Base-by-base conservation (phyloP, 177 flowering plant genomes). In the Vitis hybrid region DNA sequence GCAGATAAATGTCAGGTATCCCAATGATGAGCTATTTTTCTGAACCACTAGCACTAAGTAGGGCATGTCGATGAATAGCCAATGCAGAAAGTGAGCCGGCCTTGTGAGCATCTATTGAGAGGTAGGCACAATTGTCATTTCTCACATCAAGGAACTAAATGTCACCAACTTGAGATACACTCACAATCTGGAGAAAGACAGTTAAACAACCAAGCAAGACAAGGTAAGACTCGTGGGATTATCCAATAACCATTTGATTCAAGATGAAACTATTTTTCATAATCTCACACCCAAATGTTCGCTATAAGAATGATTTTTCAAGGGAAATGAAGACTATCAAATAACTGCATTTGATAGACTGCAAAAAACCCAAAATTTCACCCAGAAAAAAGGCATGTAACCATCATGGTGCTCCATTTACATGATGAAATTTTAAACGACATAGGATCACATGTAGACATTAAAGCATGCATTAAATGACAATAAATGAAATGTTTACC, bases 51-150 rank as follows among this genome's bases (percentile, higher is more conserved):
- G 99, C 99, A 64, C 93, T 84, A 29, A 96, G 74, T 3, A 97
- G 97, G 61, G 98, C 97, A 81, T 95, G 98, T 26, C 93, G 84
- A 70, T 96, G 99, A 69, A 96, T 76, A 45, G 97, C 95, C 72
- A 96, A 75, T n/a, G 99, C 89, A 55, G 98, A 84, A 3, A 96
- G 92, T 3, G 97, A 92, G 33, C 97, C n/a, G n/a, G n/a, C 97
- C 74, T 97, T 76, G 70, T 92, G 94, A 55, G 98, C 95, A 60
- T 89, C 82, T 33, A 93, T 88, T 7, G 94, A 81, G 18, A 87
- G 84, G 75, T 91, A 93, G 20, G 92, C 58, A 29, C 76, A 83
- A 51, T 67, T 71, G 5, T 59, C 39, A 59, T 74, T 83, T 88
- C 98, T 92, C 65, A 92, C 71, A 80, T 96, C 99, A 9, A 93